These are phyloP conservation scores for Xylaria sp. DNA, from an alignment of 495 filamentous ascomycete species.

Conservation along the genomic window DNA sequence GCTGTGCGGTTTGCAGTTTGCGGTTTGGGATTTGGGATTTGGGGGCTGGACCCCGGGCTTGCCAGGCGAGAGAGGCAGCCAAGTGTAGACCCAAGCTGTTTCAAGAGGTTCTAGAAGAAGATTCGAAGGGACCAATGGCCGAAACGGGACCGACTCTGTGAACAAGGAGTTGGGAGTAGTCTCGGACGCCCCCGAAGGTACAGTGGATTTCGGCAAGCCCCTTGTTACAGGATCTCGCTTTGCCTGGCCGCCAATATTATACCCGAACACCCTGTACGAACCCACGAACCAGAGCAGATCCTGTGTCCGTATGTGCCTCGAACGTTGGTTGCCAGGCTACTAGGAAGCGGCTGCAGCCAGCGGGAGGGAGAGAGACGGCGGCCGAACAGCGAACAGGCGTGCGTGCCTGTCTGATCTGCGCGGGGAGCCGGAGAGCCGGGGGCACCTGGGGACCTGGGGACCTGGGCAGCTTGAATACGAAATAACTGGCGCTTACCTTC, in stretches of 20 bases:
- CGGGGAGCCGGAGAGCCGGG: neutral
- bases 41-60: neutral
- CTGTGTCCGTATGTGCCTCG: neutral
- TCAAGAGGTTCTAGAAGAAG: conserved; percentile 29
- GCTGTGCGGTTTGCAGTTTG: neutral
- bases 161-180: conserved; percentile 10
- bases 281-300: conserved; percentile 10
- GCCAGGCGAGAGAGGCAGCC: conserved; percentile 16
- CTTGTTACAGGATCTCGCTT: conserved; percentile 22
- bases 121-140: conserved; percentile 5
- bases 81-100: conserved; percentile 5
- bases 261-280: conserved; percentile 15
- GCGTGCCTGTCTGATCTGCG: conserved; percentile 38
- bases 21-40: neutral
- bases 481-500: conserved; percentile 21
- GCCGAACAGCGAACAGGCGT: conserved; percentile 8
- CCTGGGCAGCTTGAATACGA: conserved; percentile 8
- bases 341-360: conserved; percentile 14
- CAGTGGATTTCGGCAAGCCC: conserved; percentile 15
- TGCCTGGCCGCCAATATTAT: conserved; percentile 12
- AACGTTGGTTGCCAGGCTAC: neutral
- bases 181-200: conserved; percentile 1
- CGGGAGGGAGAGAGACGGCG: conserved; percentile 11
- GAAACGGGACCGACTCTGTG: neutral
- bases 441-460: neutral